Evolutionary conservation across 768 basidiomycete genomes (phyloP).

Genomic region (Agaricus blazei): DNA sequence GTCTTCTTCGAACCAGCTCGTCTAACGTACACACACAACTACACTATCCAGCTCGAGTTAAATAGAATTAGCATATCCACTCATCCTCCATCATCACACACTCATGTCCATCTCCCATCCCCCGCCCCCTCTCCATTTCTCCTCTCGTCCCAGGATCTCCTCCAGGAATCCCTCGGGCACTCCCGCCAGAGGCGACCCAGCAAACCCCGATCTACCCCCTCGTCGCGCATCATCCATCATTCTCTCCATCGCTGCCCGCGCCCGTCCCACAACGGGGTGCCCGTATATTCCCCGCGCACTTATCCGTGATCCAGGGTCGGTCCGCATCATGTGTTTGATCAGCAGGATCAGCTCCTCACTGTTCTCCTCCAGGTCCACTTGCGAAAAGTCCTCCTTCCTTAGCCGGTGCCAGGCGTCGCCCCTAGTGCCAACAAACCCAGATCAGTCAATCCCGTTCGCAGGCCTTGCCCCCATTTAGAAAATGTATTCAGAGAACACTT

Average conservation of each 20-base stretch:
- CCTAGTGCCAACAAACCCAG: constrained; percentile 38
- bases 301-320: constrained; percentile 57
- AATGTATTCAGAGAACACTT: constrained; percentile 31
- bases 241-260: constrained; percentile 59
- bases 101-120: constrained; percentile 22
- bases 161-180: constrained; percentile 61
- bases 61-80: constrained; percentile 10
- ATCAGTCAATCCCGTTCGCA: constrained; percentile 20
- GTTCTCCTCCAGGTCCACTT: constrained; percentile 63
- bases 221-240: constrained; percentile 29
- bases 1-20: constrained; percentile 16
- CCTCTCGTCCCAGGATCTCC: constrained; percentile 44
- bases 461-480: constrained; percentile 7
- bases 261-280: constrained; percentile 61
- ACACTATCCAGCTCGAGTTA: constrained; percentile 12
- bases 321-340: constrained; percentile 74
- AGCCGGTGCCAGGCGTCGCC: constrained; percentile 93
- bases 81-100: constrained; percentile 10
- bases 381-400: constrained; percentile 86
- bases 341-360: constrained; percentile 64
- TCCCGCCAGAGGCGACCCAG: constrained; percentile 56
- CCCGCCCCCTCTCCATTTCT: constrained; percentile 29
- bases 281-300: constrained; percentile 49
- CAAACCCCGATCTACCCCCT: constrained; percentile 39
- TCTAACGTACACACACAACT: constrained; percentile 3